Conservation (phyloP, 176 grass and related monocot genomes). For the Saccharum spontaneum region DNA sequence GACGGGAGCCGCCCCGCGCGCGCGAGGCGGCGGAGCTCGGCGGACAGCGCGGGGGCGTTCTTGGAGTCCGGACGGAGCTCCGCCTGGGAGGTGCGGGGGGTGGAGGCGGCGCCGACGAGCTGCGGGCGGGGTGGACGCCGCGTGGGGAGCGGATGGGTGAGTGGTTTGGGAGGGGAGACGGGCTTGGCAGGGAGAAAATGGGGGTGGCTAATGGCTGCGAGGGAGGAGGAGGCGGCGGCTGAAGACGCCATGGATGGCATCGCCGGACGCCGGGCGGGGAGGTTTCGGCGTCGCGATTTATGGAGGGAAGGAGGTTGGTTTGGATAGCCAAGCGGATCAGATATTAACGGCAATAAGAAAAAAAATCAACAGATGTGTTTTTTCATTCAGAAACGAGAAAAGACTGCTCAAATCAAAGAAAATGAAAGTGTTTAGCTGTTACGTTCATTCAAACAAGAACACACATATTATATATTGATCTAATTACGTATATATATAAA, state of each 20-base stretch:
- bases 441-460: no score
- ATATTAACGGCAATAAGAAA: slow-evolving; percentile 3
- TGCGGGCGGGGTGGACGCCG: slow-evolving; percentile 13
- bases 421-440: background rate
- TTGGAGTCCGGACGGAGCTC: slow-evolving; percentile 61
- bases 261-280: background rate
- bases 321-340: slow-evolving; percentile 19
- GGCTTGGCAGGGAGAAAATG: slow-evolving; percentile 9
- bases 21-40: slow-evolving; percentile 51
- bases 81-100: slow-evolving; percentile 28
- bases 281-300: background rate
- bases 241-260: slow-evolving; percentile 35
- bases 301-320: slow-evolving; percentile 15
- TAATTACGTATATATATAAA: no score
- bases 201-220: slow-evolving; percentile 19
- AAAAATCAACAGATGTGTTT: background rate
- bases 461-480: no score
- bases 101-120: slow-evolving; percentile 37
- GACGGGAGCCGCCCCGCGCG: slow-evolving; percentile 48
- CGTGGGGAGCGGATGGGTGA: background rate
- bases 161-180: background rate
- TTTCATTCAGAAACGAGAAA: background rate
- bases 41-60: slow-evolving; percentile 66
- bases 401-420: no score
- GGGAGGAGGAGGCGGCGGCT: background rate